Evolutionary conservation across 176 grass and related monocot genomes (phyloP).

Genomic region (Oryza rufipogon): DNA sequence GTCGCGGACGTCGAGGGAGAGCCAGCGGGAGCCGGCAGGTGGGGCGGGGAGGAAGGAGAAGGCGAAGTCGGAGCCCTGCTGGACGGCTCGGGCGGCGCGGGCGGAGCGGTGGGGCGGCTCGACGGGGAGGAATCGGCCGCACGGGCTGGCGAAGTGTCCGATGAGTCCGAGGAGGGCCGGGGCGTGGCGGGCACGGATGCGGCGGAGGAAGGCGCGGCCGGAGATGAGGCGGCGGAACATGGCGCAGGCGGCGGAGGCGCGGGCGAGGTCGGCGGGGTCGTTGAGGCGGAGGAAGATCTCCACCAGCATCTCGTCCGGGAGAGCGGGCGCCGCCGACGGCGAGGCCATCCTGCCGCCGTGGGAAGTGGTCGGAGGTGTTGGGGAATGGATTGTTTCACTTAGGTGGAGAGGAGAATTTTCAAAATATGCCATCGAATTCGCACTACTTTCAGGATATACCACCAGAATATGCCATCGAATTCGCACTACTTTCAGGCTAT

Average conservation of each 20-base stretch:
- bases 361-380: no score
- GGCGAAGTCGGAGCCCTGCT: not conserved
- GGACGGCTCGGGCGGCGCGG: not conserved
- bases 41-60: slow-evolving; percentile 8
- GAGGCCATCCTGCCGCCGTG: not conserved
- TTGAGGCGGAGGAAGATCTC: slow-evolving; percentile 8
- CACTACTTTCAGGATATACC: no score
- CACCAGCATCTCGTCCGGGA: slow-evolving; percentile 4
- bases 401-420: no score
- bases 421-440: no score
- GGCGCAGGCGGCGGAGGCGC: slow-evolving; percentile 1
- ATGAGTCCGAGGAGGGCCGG: not conserved
- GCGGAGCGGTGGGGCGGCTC: not conserved
- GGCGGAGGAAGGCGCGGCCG: no score
- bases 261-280: not conserved
- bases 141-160: no score
- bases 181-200: not conserved
- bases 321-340: not conserved
- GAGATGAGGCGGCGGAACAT: not conserved
- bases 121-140: not conserved
- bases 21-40: fast-evolving
- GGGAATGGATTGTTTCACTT: no score
- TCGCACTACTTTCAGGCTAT: no score
- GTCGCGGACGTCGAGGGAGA: no score
- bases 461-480: no score